Evolutionary conservation across 2,329 filamentous ascomycete genomes (phyloP), one percentile per base, ranked within the genome.

Genomic region (Atkinsonella texensis): DNA sequence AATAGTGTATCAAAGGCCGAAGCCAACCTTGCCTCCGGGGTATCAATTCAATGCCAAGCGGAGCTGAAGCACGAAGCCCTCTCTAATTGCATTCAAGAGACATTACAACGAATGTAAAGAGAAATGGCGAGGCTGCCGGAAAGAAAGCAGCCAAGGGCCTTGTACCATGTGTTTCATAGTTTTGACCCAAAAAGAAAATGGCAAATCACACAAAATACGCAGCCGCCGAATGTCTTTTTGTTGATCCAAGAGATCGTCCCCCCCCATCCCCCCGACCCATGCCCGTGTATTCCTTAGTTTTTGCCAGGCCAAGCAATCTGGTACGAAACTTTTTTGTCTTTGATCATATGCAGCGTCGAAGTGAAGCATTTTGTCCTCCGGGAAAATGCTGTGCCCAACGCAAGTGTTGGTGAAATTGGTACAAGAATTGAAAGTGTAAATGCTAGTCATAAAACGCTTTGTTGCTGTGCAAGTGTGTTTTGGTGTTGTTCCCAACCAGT

Each of bases 51-150:
- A 33, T 46, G 28, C 33, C 31, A 6, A 35, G 17, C 33, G 10
- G 11, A 35, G n/a, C 20, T 33, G 17, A 46, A 46, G 44, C 44
- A 46, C 32, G 15, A 46, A 65, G 70, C 62, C 65, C 58, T 63
- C 62, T 44, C 63, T 60, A 64, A 59, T 64, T 62, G 57, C 59
- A 31, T 62, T 60, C 55, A 66, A 74, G 62, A 62, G 55, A 65
- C 2, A 74, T 74, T 74, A 74, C 70, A 75, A 77, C 70, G 72
- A 74, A 67, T 64, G 73, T 76, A 75, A 62, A 71, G 68, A 72
- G 35, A 33, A 43, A 44, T 28, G 7, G 1, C 28, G 39, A 48
- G 32, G 15, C 35, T 46, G 42, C 43, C 35, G 10, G 13, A 20
- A 40, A 13, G 35, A 13, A 31, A 18, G 33, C 42, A 20, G 28